Evolutionary conservation across 768 basidiomycete genomes (phyloP).

Genomic region (Pisolithus marmoratus): DNA sequence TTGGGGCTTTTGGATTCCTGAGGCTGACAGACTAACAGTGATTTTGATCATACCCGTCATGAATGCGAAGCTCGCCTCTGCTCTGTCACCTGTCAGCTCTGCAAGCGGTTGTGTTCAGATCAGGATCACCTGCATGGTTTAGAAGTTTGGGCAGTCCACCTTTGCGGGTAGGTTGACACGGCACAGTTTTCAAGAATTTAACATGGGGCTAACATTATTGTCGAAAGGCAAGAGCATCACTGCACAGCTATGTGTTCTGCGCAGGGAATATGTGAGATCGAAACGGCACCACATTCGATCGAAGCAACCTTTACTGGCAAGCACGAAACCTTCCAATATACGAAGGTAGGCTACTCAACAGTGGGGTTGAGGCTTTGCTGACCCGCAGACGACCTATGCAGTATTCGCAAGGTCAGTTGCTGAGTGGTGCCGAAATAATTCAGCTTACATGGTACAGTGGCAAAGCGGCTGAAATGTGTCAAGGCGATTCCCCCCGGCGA

Average conservation of each 20-base stretch:
- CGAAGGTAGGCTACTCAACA: conserved; percentile 36
- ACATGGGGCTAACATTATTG: not conserved
- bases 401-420: conserved; percentile 1
- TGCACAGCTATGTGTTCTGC: conserved; percentile 37
- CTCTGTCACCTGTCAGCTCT: conserved; percentile 44
- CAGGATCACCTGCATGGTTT: conserved; percentile 47
- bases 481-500: conserved; percentile 37
- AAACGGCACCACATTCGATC: conserved; percentile 46
- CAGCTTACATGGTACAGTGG: conserved; percentile 24
- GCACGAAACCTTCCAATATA: conserved; percentile 53
- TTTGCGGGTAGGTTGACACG: conserved; percentile 41
- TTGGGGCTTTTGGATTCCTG: not conserved
- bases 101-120: conserved; percentile 41
- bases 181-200: conserved; percentile 5
- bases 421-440: not conserved
- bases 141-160: conserved; percentile 32
- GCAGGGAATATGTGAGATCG: conserved; percentile 47
- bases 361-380: not conserved
- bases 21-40: conserved; percentile 23
- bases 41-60: conserved; percentile 39
- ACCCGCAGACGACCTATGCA: not conserved
- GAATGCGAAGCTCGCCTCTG: conserved; percentile 43
- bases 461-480: conserved; percentile 42
- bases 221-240: conserved; percentile 39
- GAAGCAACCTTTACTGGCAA: conserved; percentile 50